A percentile compares a stretch with the other conserved stretches of the same genome.
phyloP scores from a whole-genome alignment of 768 basidiomycete genomes.

The Ramaria rubella region DNA sequence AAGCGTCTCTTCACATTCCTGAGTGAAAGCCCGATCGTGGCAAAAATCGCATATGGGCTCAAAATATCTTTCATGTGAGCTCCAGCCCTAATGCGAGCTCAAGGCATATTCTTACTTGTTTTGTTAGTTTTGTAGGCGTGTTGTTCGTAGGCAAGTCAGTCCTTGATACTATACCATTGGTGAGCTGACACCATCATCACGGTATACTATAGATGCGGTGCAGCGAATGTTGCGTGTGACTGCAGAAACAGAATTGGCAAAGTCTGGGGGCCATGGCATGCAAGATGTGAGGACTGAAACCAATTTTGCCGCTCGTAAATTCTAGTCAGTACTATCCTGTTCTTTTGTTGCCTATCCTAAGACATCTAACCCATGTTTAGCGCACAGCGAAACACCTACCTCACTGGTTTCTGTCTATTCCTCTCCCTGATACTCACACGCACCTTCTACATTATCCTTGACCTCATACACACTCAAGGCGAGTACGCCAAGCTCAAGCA shows the following conservation, averaged over 20 bases:
- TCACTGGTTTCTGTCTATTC: constrained; percentile 92
- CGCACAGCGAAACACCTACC: constrained; percentile 84
- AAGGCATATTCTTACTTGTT: not conserved
- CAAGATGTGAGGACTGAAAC: constrained; percentile 74
- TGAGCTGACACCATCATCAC: constrained; percentile 56
- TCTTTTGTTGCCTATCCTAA: not conserved
- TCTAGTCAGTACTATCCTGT: constrained; percentile 56
- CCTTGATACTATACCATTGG: not conserved
- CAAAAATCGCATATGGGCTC: constrained; percentile 83
- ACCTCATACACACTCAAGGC: constrained; percentile 86
- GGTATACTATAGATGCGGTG: constrained; percentile 82
- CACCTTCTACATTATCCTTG: constrained; percentile 86
- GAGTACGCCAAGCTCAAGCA: constrained; percentile 80
- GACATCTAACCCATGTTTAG: constrained; percentile 29
- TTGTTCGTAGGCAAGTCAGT: not conserved
- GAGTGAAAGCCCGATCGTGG: constrained; percentile 60
- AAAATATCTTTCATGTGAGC: constrained; percentile 91
- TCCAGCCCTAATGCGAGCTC: not conserved
- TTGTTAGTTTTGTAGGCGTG: constrained; percentile 7
- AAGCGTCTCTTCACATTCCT: constrained; percentile 68
- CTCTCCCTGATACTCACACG: constrained; percentile 91
- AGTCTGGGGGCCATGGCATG: constrained; percentile 33
- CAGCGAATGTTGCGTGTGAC: constrained; percentile 86
- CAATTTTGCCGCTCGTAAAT: constrained; percentile 86
- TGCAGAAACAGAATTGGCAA: constrained; percentile 64